Conservation (phyloP, 1,139 yeast genomes). For the Candida neerlandica region DNA sequence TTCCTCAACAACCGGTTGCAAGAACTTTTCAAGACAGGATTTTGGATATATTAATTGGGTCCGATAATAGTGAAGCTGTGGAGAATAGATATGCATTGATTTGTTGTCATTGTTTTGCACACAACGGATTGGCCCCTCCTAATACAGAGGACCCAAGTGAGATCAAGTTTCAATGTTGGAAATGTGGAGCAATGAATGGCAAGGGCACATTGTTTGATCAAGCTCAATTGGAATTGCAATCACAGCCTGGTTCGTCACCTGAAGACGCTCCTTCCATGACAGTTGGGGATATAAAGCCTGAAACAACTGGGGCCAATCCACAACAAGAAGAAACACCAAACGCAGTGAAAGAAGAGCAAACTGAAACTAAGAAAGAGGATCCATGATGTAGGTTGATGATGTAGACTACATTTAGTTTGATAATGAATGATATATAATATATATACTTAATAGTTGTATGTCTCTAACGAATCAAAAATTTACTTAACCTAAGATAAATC, state of each 20-base stretch:
- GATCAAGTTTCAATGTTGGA: slow-evolving; percentile 70
- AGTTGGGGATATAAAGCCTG: neutral
- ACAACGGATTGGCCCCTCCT: slow-evolving; percentile 85
- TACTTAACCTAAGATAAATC: slow-evolving; percentile 56
- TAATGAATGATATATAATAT: neutral
- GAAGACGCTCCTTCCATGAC: neutral
- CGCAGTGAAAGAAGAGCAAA: neutral
- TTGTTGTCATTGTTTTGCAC: slow-evolving; percentile 63
- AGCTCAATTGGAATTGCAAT: neutral
- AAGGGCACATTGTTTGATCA: slow-evolving; percentile 17
- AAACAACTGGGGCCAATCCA: neutral
- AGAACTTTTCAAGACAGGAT: slow-evolving; percentile 45
- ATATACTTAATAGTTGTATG: neutral
- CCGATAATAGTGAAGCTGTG: slow-evolving; percentile 66
- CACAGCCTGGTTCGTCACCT: neutral
- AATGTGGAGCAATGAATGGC: slow-evolving; percentile 67
- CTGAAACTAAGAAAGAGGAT: neutral
- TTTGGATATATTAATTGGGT: slow-evolving; percentile 64
- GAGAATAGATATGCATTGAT: slow-evolving; percentile 72
- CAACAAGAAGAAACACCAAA: neutral
- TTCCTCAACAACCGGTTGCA: slow-evolving; percentile 8
- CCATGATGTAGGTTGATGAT: too few relatives aligned
- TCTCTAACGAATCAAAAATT: slow-evolving; percentile 1
- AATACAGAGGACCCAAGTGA: slow-evolving; percentile 54
- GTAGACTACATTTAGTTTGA: neutral